Percentiles rank a stretch among this genome's conserved stretches.
Conservation (phyloP, 345 rosid species). For the Salix exigua region DNA sequence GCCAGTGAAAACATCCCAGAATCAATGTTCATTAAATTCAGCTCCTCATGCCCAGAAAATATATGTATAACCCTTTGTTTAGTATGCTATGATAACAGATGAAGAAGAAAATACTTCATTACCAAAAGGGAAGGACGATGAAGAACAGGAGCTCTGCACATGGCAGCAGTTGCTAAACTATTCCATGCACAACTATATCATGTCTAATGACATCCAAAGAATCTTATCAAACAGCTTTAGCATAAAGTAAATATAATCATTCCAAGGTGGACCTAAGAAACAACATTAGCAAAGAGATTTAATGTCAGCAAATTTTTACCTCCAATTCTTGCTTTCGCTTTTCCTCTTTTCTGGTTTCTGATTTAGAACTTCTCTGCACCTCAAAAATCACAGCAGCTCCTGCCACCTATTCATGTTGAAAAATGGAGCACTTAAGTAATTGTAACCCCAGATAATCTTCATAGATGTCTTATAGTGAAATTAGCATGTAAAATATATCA, state of each 20-base stretch:
- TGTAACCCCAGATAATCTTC: too few relatives aligned
- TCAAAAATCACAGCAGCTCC: constrained; percentile 77
- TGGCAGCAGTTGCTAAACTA: not conserved
- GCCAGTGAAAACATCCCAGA: not conserved
- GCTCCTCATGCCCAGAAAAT: not conserved
- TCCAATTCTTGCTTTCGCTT: constrained; percentile 63
- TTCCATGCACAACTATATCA: not conserved
- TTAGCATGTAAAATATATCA: not conserved
- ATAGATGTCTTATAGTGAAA: not conserved
- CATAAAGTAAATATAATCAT: not conserved
- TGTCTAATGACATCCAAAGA: not conserved
- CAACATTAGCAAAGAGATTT: not conserved
- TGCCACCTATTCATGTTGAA: constrained; percentile 52
- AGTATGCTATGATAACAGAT: not conserved
- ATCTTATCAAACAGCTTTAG: not conserved
- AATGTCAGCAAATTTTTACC: constrained; percentile 36
- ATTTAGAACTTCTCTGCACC: constrained; percentile 84
- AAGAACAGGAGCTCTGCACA: not conserved
- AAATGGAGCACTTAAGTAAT: constrained; percentile 10
- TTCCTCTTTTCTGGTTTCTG: constrained; percentile 86
- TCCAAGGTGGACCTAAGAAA: not conserved
- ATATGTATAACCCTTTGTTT: not conserved
- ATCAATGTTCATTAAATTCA: not conserved
- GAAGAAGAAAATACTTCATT: not conserved
- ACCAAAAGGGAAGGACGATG: not conserved